Conservation (phyloP, 805 yeast species). For the Metschnikowia gruessii region DNA sequence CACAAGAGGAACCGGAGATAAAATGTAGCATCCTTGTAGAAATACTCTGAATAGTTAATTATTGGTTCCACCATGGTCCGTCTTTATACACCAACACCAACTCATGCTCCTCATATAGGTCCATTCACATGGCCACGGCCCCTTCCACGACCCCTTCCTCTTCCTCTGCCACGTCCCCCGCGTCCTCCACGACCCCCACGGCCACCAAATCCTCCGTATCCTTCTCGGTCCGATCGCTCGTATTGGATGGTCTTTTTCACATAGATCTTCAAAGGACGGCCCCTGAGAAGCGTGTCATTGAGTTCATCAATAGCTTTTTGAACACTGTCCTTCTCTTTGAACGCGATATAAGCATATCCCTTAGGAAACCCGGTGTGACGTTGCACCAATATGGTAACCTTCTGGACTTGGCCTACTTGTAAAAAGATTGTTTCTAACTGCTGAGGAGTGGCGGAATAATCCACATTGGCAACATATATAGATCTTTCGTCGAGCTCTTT, state of each 20-base stretch:
- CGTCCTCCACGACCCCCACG: slow-evolving; percentile 27
- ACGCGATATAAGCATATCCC: slow-evolving; percentile 66
- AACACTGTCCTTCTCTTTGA: slow-evolving; percentile 42
- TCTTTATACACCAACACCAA: too few species aligned
- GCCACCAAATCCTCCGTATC: slow-evolving; percentile 37
- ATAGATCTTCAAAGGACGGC: slow-evolving; percentile 46
- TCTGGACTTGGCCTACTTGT: slow-evolving; percentile 43
- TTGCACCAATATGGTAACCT: slow-evolving; percentile 52
- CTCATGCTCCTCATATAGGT: too few species aligned
- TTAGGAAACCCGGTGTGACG: slow-evolving; percentile 45
- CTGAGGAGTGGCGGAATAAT: slow-evolving; percentile 48
- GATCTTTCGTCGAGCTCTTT: slow-evolving; percentile 50
- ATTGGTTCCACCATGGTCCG: too few species aligned
- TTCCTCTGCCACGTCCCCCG: slow-evolving; percentile 28
- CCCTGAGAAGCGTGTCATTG: slow-evolving; percentile 43
- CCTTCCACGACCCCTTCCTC: slow-evolving; percentile 23
- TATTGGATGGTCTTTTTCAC: slow-evolving; percentile 49
- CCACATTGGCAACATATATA: slow-evolving; percentile 52
- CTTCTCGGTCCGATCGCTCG: background rate
- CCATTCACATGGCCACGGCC: too few species aligned
- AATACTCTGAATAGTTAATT: too few species aligned
- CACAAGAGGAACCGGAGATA: too few species aligned
- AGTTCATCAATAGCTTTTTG: slow-evolving; percentile 44
- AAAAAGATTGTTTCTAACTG: slow-evolving; percentile 48
- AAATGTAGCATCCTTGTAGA: too few species aligned